Conservation (phyloP, 2,329 filamentous ascomycete genomes). For the Apiospora aurea region DNA sequence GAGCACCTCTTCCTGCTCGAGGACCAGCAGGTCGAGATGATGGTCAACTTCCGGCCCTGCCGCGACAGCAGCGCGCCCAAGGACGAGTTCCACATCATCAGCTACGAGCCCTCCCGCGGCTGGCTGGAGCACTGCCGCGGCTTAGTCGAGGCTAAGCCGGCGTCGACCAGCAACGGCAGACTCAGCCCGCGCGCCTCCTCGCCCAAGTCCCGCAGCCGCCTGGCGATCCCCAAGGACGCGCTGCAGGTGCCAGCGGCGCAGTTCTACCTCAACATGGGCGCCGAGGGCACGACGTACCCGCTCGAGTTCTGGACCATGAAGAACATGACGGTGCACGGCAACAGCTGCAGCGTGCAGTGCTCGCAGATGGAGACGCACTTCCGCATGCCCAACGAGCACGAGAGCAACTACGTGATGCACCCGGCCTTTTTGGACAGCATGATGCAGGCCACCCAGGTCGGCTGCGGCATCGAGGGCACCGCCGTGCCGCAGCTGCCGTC, state of each 20-base stretch:
- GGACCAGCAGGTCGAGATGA: constrained; percentile 44
- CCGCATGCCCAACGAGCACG: constrained; percentile 53
- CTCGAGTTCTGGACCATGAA: constrained; percentile 21
- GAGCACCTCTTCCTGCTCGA: constrained; percentile 45
- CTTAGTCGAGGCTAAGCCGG: constrained; percentile 28
- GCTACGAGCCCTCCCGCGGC: constrained; percentile 37
- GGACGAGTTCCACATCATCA: constrained; percentile 42
- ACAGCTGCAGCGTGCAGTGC: constrained; percentile 6
- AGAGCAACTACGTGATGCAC: constrained; percentile 53
- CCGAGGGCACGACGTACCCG: constrained; percentile 30
- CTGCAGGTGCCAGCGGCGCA: neutral
- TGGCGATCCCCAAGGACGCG: neutral
- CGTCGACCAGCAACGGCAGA: neutral
- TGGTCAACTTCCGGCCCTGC: constrained; percentile 43
- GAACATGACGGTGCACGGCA: neutral
- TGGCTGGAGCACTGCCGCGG: constrained; percentile 42
- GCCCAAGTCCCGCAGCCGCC: neutral
- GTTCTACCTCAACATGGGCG: constrained; percentile 30
- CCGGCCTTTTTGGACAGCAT: constrained; percentile 55
- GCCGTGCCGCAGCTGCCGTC: constrained; percentile 30
- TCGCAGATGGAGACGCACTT: constrained; percentile 44
- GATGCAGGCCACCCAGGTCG: constrained; percentile 45
- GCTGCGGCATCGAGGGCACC: constrained; percentile 38
- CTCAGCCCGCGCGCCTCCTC: neutral
- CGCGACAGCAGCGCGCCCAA: constrained; percentile 34